phyloP scores from a whole-genome alignment of 352 stramenopile species.

The Thalassiosira hispida region DNA sequence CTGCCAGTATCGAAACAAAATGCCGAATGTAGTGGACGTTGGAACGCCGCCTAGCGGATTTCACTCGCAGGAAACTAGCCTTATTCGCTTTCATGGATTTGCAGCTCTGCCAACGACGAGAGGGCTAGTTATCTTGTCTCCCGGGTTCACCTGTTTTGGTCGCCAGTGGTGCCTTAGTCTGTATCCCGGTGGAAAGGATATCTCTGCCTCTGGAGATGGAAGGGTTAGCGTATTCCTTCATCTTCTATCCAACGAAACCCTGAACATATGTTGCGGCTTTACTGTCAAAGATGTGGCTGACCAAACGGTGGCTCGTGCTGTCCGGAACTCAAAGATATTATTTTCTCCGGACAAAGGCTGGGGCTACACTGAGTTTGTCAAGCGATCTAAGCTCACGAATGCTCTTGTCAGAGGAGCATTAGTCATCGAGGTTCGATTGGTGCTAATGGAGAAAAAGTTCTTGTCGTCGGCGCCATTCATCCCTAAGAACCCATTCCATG shows the following conservation, averaged over 20 bases:
- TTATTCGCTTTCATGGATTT: neutral
- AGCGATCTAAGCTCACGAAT: neutral
- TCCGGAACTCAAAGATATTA: neutral
- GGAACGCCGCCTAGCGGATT: neutral
- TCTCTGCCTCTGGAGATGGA: neutral
- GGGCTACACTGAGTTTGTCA: neutral
- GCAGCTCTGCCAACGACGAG: neutral
- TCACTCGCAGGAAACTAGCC: neutral
- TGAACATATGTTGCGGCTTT: neutral
- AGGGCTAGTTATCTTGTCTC: neutral
- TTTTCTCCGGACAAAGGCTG: neutral
- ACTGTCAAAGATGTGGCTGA: neutral
- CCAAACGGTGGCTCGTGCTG: neutral
- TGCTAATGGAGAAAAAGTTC: neutral
- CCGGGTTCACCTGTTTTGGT: constrained; percentile 11
- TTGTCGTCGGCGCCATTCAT: constrained; percentile 1
- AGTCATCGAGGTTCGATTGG: constrained; percentile 11
- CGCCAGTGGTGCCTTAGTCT: neutral
- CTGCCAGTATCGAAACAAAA: no score
- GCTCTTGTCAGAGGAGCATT: neutral
- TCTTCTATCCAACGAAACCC: neutral
- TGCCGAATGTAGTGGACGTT: neutral
- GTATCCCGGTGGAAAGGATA: neutral
- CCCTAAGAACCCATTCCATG: constrained; percentile 8
- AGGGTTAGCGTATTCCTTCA: neutral